Base-by-base conservation (phyloP, 768 basidiomycete genomes). In the Pleurotus cornucopiae region DNA sequence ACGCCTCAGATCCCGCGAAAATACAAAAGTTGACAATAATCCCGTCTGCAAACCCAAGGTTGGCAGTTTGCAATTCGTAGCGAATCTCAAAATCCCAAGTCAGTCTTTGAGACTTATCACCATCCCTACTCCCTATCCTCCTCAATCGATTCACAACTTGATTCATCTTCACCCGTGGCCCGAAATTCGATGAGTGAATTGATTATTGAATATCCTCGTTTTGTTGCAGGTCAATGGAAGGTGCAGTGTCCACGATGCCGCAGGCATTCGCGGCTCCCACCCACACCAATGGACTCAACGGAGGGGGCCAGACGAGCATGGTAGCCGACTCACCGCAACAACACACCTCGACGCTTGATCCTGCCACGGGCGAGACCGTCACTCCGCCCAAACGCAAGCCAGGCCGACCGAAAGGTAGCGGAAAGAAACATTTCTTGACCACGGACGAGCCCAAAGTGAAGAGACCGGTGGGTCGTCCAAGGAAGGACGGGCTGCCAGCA, bases 401-500 rank as follows among this genome's bases (percentile, higher is more conserved):
- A 9, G 89, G 89, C 2, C 76, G 89, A 30, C 89, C 89, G 4
- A 89, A 89, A 65, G 89, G 89, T 37, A 89, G 86, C 63, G 87
- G 85, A 11, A 89, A 88, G 73, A 91, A 91, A 66, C 73, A 74
- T 20, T 59, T 76, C 1, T 63, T 74, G 2, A 76, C 70, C 46
- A 68, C 71, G 37, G 69, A 74, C 25, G 63, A 70, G 34, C 75
- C 80, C 23, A 88, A 87, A 69, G 69, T 82, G 53, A 91, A 89
- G 67, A 76, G 90, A 45, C 90, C 90, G 13, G 89, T 91, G 1
- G 90, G 90, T 1, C 76, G 90, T 12, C 90, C 90, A 2, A 72
- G 90, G 62, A 90, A 91, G 68, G 89, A 91, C 61, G 90, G 90
- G 0, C 78, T 89, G 38, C 89, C 89, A 40, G 85, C 89, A 26